A percentile compares a stretch with the other conserved stretches of the same genome.
phyloP scores from a whole-genome alignment of 352 stramenopile species.

The Globisporangium alternatum region DNA sequence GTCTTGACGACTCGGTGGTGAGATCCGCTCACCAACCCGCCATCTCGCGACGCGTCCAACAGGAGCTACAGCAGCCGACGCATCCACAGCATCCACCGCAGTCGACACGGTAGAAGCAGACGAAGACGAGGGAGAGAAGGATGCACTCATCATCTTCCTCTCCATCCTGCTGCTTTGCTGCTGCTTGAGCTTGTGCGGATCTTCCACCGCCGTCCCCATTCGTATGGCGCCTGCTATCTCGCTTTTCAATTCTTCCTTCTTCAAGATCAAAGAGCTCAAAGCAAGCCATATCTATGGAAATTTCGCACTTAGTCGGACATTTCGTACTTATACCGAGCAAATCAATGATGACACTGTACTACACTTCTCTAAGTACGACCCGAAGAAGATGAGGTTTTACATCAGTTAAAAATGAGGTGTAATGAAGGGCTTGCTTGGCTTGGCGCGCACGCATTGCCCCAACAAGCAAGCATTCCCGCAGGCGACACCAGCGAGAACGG shows the following conservation, averaged over 20 bases:
- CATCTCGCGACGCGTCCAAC: constrained; percentile 23
- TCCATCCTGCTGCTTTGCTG: constrained; percentile 9
- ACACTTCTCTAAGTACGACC: not conserved
- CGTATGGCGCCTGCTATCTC: not conserved
- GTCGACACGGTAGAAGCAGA: not conserved
- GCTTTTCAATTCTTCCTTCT: not conserved
- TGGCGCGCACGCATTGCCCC: constrained; percentile 3
- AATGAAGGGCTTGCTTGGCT: not conserved
- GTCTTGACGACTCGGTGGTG: constrained; percentile 25
- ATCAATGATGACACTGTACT: not conserved
- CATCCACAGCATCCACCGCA: not conserved
- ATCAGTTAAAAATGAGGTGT: not conserved
- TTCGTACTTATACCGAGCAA: not conserved
- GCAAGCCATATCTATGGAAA: constrained; percentile 11
- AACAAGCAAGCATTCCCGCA: not conserved
- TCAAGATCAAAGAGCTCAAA: constrained; percentile 4
- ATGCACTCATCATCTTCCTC: not conserved
- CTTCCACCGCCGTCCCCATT: constrained; percentile 11
- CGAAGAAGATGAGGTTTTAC: not conserved
- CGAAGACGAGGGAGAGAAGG: not conserved
- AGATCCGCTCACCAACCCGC: constrained; percentile 37
- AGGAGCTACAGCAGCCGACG: not conserved
- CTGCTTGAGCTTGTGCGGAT: constrained; percentile 3
- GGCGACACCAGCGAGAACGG: not conserved
- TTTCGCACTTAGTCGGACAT: not conserved